Conservation (phyloP, 371 early-diverging fungal species). For the Rhizopus stolonifer region DNA sequence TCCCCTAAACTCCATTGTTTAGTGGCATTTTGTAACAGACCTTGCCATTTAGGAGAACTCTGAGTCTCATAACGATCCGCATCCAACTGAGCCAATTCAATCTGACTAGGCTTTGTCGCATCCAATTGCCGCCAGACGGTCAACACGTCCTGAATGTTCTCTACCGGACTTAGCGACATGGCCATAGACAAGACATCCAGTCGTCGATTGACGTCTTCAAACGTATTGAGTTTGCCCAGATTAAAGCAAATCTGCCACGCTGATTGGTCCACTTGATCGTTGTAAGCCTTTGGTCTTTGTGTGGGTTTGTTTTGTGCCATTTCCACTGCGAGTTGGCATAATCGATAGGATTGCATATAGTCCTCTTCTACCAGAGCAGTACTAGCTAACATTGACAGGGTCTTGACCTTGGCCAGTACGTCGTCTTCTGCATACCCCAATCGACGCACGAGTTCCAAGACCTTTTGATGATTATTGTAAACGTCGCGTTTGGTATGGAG, state of each 20-base stretch:
- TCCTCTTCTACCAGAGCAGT: conserved; percentile 62
- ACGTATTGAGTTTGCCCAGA: conserved; percentile 47
- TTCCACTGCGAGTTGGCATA: conserved; percentile 52
- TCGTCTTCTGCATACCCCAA: conserved; percentile 54
- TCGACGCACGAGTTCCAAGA: conserved; percentile 63
- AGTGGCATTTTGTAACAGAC: conserved; percentile 28
- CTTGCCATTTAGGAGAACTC: conserved; percentile 18
- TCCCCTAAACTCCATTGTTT: conserved; percentile 35
- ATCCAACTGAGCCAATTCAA: conserved; percentile 19
- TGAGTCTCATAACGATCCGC: conserved; percentile 6
- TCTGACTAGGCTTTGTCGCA: conserved; percentile 23
- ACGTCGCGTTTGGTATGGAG: conserved; percentile 54
- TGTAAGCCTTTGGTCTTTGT: conserved; percentile 30
- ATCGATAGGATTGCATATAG: conserved; percentile 45
- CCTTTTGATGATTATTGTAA: conserved; percentile 48
- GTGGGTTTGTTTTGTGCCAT: conserved; percentile 25
- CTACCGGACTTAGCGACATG: conserved; percentile 57
- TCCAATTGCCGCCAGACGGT: conserved; percentile 60
- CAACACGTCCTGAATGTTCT: conserved; percentile 56
- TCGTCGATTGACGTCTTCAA: conserved; percentile 44
- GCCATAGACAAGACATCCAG: conserved; percentile 63
- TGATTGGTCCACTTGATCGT: conserved; percentile 50
- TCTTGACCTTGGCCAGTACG: conserved; percentile 47
- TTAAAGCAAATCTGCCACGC: conserved; percentile 60
- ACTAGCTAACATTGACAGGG: conserved; percentile 57